These are phyloP conservation scores for Phytophthora fragariaefolia DNA, from an alignment of 352 stramenopile species.

Conservation along the genomic window DNA sequence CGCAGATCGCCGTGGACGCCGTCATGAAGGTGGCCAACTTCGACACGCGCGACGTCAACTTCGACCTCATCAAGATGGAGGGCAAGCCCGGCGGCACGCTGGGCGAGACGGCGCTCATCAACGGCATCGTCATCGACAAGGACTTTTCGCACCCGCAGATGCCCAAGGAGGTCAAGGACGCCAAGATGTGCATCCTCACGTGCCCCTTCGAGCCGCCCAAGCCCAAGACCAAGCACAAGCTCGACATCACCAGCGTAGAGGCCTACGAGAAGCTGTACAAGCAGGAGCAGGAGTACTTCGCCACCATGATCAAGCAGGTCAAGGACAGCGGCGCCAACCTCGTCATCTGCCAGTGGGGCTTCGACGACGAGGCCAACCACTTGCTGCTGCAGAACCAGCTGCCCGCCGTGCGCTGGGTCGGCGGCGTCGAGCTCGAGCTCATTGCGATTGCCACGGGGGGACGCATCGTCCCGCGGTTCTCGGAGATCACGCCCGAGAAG, in stretches of 20 bases:
- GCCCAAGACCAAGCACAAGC: slow-evolving; percentile 98
- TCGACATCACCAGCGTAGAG: slow-evolving; percentile 99
- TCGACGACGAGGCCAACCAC: slow-evolving; percentile 99
- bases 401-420: slow-evolving; percentile 98
- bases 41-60: slow-evolving; percentile 99
- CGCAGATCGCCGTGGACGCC: slow-evolving; percentile 98
- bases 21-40: slow-evolving; percentile 98
- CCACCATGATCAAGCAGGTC: slow-evolving; percentile 99
- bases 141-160: slow-evolving; percentile 99
- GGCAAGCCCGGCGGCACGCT: slow-evolving; percentile 97
- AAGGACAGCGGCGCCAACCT: slow-evolving; percentile 99
- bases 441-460: slow-evolving; percentile 99
- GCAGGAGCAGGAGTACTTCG: slow-evolving; percentile 99
- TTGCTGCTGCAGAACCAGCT: slow-evolving; percentile 98
- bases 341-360: slow-evolving; percentile 99
- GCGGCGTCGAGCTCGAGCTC: slow-evolving; percentile 99
- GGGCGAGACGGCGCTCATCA: slow-evolving; percentile 98
- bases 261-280: slow-evolving; percentile 97
- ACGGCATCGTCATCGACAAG: slow-evolving; percentile 99
- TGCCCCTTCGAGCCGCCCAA: slow-evolving; percentile 99
- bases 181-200: slow-evolving; percentile 99
- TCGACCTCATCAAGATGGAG: slow-evolving; percentile 99
- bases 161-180: slow-evolving; percentile 97
- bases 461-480: slow-evolving; percentile 98
- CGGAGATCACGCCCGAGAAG: slow-evolving; percentile 97